phyloP scores from a whole-genome alignment of 2,329 filamentous ascomycete species.

The Mycocentrospora acerina region DNA sequence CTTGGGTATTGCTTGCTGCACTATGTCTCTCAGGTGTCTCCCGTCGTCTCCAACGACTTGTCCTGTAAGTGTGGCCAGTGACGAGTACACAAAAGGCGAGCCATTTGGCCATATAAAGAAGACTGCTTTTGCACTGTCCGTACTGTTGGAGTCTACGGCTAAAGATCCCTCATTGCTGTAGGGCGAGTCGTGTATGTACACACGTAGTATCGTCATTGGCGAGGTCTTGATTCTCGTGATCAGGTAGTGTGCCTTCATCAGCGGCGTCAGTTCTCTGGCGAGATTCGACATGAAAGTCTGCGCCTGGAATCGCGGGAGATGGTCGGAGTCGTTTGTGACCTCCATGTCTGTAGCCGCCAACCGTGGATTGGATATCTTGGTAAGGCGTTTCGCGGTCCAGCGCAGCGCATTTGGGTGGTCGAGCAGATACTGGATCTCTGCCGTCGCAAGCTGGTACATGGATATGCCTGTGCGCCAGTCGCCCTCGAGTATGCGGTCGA shows the following conservation, averaged over 20 bases:
- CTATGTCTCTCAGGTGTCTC: slow-evolving; percentile 66
- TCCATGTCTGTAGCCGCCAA: slow-evolving; percentile 37
- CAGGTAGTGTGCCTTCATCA: slow-evolving; percentile 83
- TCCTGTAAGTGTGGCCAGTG: slow-evolving; percentile 47
- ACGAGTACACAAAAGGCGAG: slow-evolving; percentile 72
- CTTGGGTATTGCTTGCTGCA: slow-evolving; percentile 78
- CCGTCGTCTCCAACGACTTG: slow-evolving; percentile 37
- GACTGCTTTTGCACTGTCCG: slow-evolving; percentile 69
- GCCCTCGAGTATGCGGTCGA: slow-evolving; percentile 58
- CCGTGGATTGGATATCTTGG: slow-evolving; percentile 32
- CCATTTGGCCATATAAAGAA: slow-evolving; percentile 83
- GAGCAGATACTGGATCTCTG: slow-evolving; percentile 56
- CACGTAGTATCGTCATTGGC: slow-evolving; percentile 73
- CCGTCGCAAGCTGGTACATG: slow-evolving; percentile 57
- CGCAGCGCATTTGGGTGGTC: slow-evolving; percentile 54
- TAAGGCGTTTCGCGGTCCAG: slow-evolving; percentile 57
- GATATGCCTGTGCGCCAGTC: slow-evolving; percentile 60
- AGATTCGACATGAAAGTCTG: slow-evolving; percentile 77
- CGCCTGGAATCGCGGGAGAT: slow-evolving; percentile 72
- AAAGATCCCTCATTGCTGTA: slow-evolving; percentile 61
- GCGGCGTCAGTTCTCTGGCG: slow-evolving; percentile 70
- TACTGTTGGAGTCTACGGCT: slow-evolving; percentile 28
- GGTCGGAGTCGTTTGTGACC: slow-evolving; percentile 40
- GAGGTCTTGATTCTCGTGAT: slow-evolving; percentile 69
- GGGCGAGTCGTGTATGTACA: slow-evolving; percentile 78